phyloP scores from a whole-genome alignment of 441 rosid genomes.

The Kokia cookei region DNA sequence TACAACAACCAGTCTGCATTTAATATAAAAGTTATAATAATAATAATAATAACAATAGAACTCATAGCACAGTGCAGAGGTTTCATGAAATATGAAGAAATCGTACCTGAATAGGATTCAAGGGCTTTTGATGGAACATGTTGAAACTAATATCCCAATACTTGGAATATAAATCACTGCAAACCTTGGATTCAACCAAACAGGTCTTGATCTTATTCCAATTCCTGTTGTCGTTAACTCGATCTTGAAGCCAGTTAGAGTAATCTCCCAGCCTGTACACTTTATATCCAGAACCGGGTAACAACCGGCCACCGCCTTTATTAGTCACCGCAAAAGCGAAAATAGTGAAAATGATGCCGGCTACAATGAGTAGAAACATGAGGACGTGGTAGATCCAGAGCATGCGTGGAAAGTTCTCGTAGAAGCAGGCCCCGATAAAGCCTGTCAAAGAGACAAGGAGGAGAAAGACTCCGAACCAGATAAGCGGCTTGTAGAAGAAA shows the following conservation, averaged over 20 bases:
- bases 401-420: conserved; percentile 44
- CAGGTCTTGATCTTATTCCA: conserved; percentile 82
- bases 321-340: conserved; percentile 66
- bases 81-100: neutral
- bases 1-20: conserved; percentile 37
- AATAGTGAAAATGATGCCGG: conserved; percentile 51
- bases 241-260: conserved; percentile 68
- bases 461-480: conserved; percentile 53
- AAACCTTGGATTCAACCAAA: conserved; percentile 47
- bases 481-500: conserved; percentile 56
- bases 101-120: conserved; percentile 61
- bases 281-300: conserved; percentile 54
- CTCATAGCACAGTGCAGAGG: neutral
- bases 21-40: neutral
- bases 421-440: conserved; percentile 57
- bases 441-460: conserved; percentile 60
- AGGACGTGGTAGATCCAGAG: conserved; percentile 44
- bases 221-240: conserved; percentile 44
- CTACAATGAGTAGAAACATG: conserved; percentile 36
- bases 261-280: conserved; percentile 69
- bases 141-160: conserved; percentile 14
- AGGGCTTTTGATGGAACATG: conserved; percentile 25
- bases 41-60: no score
- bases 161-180: conserved; percentile 31
- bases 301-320: conserved; percentile 57